phyloP scores from a whole-genome alignment of 1,284 basidiomycete species.

The Exobasidium rhododendri region DNA sequence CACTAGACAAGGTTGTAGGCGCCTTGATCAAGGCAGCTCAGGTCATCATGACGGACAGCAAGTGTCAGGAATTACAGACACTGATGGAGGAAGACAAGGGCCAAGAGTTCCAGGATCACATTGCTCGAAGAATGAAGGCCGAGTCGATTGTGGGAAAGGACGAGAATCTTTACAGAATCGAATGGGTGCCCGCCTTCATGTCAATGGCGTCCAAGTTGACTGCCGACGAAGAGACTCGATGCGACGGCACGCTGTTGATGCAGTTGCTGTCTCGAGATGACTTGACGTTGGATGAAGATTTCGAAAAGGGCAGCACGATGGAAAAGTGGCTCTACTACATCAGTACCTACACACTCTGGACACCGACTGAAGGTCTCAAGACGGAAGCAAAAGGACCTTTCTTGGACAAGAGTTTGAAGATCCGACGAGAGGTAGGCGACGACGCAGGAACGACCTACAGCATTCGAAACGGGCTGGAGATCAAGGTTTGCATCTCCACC shows the following conservation, averaged over 20 bases:
- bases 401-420: slow-evolving; percentile 36
- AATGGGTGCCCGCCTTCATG: slow-evolving; percentile 65
- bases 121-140: slow-evolving; percentile 75
- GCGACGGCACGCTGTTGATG: slow-evolving; percentile 70
- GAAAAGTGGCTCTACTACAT: slow-evolving; percentile 87
- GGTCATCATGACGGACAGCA: slow-evolving; percentile 70
- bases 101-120: slow-evolving; percentile 58
- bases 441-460: slow-evolving; percentile 11
- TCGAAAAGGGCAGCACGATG: slow-evolving; percentile 64
- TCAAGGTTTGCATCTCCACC: slow-evolving; percentile 56
- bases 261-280: slow-evolving; percentile 89
- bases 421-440: slow-evolving; percentile 10
- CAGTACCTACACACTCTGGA: slow-evolving; percentile 67
- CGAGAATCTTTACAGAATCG: slow-evolving; percentile 86
- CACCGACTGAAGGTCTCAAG: slow-evolving; percentile 51
- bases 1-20: slow-evolving; percentile 85
- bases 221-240: not conserved
- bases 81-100: slow-evolving; percentile 73
- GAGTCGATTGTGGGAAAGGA: slow-evolving; percentile 80
- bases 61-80: slow-evolving; percentile 78
- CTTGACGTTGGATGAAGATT: slow-evolving; percentile 70
- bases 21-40: slow-evolving; percentile 61
- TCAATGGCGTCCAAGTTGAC: not conserved
- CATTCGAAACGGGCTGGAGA: slow-evolving; percentile 11
- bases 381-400: slow-evolving; percentile 46